Conservation (phyloP, 139 green algal species). For the Spirogloea muscicola region DNA sequence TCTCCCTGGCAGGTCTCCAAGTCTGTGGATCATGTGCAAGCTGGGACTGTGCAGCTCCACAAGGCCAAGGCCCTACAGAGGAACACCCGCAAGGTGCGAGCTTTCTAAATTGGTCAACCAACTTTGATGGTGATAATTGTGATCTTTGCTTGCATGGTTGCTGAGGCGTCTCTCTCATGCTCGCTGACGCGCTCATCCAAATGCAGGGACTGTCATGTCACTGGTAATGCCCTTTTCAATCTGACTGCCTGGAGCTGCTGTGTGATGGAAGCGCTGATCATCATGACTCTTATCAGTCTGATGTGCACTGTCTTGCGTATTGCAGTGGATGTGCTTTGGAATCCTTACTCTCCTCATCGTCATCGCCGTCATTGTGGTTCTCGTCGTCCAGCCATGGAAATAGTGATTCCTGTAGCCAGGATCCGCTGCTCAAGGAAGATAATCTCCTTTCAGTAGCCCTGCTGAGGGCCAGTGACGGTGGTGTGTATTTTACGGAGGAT, state of each 20-base stretch:
- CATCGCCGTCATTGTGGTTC: slow-evolving; percentile 71
- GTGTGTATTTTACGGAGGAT: too few species aligned
- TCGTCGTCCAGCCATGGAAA: slow-evolving; percentile 52
- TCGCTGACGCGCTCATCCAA: neutral
- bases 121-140: neutral
- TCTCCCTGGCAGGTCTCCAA: slow-evolving; percentile 67
- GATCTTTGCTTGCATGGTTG: neutral
- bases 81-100: slow-evolving; percentile 78
- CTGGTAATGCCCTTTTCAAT: neutral
- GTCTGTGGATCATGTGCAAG: slow-evolving; percentile 79
- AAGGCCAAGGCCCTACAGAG: slow-evolving; percentile 85
- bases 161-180: neutral
- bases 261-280: neutral
- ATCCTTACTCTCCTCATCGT: slow-evolving; percentile 80
- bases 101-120: slow-evolving; percentile 69
- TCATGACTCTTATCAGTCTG: neutral
- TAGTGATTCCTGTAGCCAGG: too few species aligned
- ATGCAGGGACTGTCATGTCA: neutral
- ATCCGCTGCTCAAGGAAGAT: too few species aligned
- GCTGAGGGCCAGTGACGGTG: too few species aligned
- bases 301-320: slow-evolving; percentile 3
- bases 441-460: too few species aligned
- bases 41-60: slow-evolving; percentile 68
- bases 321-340: slow-evolving; percentile 79
- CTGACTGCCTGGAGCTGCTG: neutral